phyloP scores from a whole-genome alignment of 116 monocot genomes.

The Phalaenopsis hybrid region DNA sequence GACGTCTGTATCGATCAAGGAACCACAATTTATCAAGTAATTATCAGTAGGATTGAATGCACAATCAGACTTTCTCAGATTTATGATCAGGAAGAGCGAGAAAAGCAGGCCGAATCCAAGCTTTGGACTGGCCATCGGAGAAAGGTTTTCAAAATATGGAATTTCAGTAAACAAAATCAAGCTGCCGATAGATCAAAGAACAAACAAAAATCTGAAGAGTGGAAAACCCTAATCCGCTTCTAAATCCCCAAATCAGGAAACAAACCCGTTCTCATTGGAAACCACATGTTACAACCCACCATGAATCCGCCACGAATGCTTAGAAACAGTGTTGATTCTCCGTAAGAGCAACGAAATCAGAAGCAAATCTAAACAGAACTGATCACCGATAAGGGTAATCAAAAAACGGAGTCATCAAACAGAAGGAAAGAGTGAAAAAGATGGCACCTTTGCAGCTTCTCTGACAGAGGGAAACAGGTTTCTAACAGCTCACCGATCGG shows the following conservation, averaged over 20 bases:
- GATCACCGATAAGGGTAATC: background rate
- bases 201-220: background rate
- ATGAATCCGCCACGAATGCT: background rate
- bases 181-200: background rate
- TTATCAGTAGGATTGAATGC: constrained; percentile 39
- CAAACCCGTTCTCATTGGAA: background rate
- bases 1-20: constrained; percentile 20
- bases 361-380: background rate
- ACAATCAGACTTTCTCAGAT: background rate
- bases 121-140: constrained; percentile 15
- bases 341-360: background rate
- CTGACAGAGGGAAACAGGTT: background rate
- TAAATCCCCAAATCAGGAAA: background rate
- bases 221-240: constrained; percentile 15
- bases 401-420: background rate
- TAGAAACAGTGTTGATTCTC: background rate
- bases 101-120: constrained; percentile 10
- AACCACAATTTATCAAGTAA: constrained; percentile 71
- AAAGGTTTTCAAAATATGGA: background rate
- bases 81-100: constrained; percentile 4
- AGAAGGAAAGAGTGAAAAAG: constrained; percentile 6
- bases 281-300: background rate
- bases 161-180: background rate
- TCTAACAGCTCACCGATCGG: background rate
- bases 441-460: constrained; percentile 13